phyloP scores from a whole-genome alignment of 2,329 filamentous ascomycete species.

The Mycogone perniciosa region DNA sequence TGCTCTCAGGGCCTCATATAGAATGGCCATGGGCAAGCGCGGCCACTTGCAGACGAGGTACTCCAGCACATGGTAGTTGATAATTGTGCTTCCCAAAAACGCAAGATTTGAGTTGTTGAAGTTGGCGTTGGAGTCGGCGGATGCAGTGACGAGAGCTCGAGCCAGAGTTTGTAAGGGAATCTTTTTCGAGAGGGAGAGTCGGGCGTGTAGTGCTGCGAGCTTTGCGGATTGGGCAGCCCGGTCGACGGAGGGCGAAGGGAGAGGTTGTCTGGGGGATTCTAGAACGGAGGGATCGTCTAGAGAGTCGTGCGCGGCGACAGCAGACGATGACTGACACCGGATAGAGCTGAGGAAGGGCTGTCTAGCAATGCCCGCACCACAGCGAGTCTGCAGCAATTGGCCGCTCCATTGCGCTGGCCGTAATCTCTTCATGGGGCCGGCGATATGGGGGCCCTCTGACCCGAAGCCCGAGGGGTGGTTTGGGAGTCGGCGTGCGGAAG shows the following conservation, averaged over 20 bases:
- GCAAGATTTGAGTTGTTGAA: constrained; percentile 89
- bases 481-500: neutral
- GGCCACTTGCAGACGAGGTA: constrained; percentile 84
- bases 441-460: constrained; percentile 1
- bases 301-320: constrained; percentile 19
- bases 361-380: constrained; percentile 21
- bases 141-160: constrained; percentile 75
- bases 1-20: constrained; percentile 79
- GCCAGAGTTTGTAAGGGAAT: constrained; percentile 83
- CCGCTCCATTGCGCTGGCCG: constrained; percentile 36
- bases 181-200: constrained; percentile 73
- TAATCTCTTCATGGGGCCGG: constrained; percentile 37
- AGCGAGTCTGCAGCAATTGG: constrained; percentile 33
- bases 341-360: constrained; percentile 19
- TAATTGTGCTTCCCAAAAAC: constrained; percentile 72
- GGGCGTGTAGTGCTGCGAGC: constrained; percentile 85
- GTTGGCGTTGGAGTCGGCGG: constrained; percentile 68
- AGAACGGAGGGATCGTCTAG: constrained; percentile 16
- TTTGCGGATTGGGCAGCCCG: constrained; percentile 71
- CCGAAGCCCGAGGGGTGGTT: constrained; percentile 3
- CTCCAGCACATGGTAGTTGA: constrained; percentile 86
- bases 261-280: constrained; percentile 25
- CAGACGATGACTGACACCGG: constrained; percentile 31
- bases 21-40: constrained; percentile 79
- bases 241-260: constrained; percentile 66